These are phyloP conservation scores for Tetrastigma voinierianum DNA, from an alignment of 164 flowering plant species.

Conservation along the genomic window DNA sequence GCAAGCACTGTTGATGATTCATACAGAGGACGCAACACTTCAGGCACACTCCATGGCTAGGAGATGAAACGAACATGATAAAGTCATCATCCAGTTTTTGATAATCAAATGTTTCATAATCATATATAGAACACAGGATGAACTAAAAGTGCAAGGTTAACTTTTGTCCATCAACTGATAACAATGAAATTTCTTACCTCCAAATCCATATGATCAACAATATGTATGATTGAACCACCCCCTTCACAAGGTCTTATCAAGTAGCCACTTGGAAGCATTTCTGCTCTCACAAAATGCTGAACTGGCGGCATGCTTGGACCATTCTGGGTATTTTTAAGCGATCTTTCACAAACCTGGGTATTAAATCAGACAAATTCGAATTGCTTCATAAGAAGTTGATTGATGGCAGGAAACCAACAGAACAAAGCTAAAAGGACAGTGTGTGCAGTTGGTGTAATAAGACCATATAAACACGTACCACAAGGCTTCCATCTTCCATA, in stretches of 20 bases:
- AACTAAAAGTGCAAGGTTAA: no score
- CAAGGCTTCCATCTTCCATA: slow-evolving; percentile 97
- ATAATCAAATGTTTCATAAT: not conserved
- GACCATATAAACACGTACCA: slow-evolving; percentile 51
- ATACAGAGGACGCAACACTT: slow-evolving; percentile 91
- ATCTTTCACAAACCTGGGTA: slow-evolving; percentile 90
- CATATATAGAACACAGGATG: not conserved
- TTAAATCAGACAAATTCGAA: not conserved
- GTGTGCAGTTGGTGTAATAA: not conserved
- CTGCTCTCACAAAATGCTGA: slow-evolving; percentile 90
- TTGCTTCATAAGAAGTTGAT: not conserved
- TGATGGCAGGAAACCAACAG: not conserved
- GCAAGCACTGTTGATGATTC: slow-evolving; percentile 90
- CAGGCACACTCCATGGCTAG: slow-evolving; percentile 95
- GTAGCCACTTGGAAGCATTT: slow-evolving; percentile 94
- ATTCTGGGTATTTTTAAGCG: slow-evolving; percentile 76
- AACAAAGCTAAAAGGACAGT: not conserved
- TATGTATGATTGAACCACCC: slow-evolving; percentile 93
- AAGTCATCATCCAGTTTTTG: not conserved
- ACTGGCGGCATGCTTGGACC: slow-evolving; percentile 92
- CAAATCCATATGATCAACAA: slow-evolving; percentile 95
- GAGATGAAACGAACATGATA: not conserved
- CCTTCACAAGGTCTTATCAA: slow-evolving; percentile 98
- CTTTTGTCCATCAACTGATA: no score
- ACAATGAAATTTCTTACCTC: slow-evolving; percentile 44